Percentiles rank a stretch among this genome's conserved stretches.
phyloP scores from a whole-genome alignment of 2,329 filamentous ascomycete species.

The Colletotrichum gloeosporioides region DNA sequence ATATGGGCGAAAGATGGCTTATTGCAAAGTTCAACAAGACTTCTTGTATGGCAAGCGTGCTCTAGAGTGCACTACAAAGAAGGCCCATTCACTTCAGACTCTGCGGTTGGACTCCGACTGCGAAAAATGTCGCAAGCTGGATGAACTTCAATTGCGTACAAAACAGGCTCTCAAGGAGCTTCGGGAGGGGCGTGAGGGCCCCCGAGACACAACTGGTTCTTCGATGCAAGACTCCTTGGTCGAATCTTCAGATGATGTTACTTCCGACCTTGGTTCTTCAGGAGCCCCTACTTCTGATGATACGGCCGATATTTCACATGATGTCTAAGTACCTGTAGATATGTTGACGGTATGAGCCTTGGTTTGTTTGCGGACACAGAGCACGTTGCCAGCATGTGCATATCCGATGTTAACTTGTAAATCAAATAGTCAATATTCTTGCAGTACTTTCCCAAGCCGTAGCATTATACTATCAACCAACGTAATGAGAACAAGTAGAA shows the following conservation, averaged over 20 bases:
- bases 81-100: slow-evolving; percentile 6
- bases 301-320: background rate
- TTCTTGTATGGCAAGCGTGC: background rate
- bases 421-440: background rate
- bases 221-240: slow-evolving; percentile 29
- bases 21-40: background rate
- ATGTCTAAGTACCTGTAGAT: background rate
- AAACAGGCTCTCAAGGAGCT: background rate
- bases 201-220: slow-evolving; percentile 15
- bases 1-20: slow-evolving; percentile 3
- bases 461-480: background rate
- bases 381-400: background rate
- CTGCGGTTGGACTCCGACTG: background rate
- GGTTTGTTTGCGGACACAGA: background rate
- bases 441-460: background rate
- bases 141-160: background rate
- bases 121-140: slow-evolving; percentile 6
- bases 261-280: background rate
- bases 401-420: background rate
- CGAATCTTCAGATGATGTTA: background rate
- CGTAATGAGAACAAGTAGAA: background rate
- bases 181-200: background rate
- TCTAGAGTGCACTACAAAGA: background rate
- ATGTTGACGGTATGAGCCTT: background rate
- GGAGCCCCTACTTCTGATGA: background rate